phyloP scores from a whole-genome alignment of 805 yeast genomes.

The Myxozyma melibiosi region DNA sequence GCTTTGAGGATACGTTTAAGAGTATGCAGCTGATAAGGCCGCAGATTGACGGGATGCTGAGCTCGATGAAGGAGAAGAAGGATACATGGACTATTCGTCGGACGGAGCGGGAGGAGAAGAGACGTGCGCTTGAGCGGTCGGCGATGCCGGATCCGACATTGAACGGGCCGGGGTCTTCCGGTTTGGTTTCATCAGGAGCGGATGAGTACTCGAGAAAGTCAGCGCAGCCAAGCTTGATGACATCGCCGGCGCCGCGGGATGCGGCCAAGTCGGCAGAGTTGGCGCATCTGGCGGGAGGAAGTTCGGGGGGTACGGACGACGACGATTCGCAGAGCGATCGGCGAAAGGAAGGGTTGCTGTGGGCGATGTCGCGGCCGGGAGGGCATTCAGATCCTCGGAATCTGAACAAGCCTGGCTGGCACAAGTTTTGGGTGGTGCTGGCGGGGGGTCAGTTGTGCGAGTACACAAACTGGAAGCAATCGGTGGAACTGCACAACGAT shows the following conservation, averaged over 20 bases:
- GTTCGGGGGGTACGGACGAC: neutral
- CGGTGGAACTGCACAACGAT: conserved; percentile 58
- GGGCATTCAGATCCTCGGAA: conserved; percentile 41
- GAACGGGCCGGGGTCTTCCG: neutral
- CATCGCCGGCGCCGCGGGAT: neutral
- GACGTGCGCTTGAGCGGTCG: conserved; percentile 44
- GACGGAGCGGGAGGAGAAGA: conserved; percentile 44
- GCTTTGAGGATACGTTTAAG: conserved; percentile 38
- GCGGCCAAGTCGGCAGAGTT: neutral
- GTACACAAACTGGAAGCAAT: conserved; percentile 78
- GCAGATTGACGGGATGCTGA: conserved; percentile 39
- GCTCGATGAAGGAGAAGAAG: conserved; percentile 22
- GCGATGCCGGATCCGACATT: conserved; percentile 31
- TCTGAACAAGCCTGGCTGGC: conserved; percentile 60
- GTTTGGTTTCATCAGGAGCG: too few species aligned
- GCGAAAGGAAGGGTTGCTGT: conserved; percentile 48
- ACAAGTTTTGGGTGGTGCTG: conserved; percentile 82
- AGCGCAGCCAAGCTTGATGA: neutral
- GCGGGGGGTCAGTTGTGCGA: conserved; percentile 69
- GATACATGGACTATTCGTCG: conserved; percentile 41
- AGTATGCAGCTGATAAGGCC: conserved; percentile 39
- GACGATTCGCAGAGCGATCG: conserved; percentile 6
- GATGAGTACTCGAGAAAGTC: too few species aligned
- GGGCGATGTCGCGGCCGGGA: conserved; percentile 49
- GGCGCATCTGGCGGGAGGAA: neutral